Evolutionary conservation across 257 asterid species (phyloP).

Genomic region (Paulownia fortunei): DNA sequence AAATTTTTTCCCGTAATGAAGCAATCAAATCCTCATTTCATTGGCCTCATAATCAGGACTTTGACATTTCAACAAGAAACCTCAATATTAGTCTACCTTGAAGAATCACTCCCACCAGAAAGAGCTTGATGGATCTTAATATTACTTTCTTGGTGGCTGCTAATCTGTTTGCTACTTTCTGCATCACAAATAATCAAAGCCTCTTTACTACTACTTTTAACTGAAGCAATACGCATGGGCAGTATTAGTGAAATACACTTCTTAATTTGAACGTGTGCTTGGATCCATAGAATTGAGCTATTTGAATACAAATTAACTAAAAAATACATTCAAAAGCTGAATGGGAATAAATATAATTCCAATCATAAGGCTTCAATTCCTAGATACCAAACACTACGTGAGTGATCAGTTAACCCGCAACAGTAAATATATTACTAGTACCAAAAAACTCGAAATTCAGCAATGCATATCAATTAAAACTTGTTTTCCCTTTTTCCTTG

Average conservation of each 20-base stretch:
- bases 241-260: constrained; percentile 12
- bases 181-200: constrained; percentile 36
- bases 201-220: constrained; percentile 4
- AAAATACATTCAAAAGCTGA: not conserved
- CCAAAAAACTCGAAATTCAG: not conserved
- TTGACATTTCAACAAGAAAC: constrained; percentile 22
- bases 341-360: not conserved
- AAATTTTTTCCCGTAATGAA: constrained; percentile 7
- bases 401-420: not conserved
- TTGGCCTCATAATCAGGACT: not conserved
- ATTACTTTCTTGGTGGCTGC: constrained; percentile 79
- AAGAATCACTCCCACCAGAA: constrained; percentile 76
- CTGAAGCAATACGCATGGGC: not conserved
- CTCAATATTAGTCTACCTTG: constrained; percentile 60
- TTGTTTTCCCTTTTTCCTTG: not conserved
- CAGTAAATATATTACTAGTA: not conserved
- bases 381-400: not conserved
- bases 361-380: not conserved
- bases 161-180: constrained; percentile 64
- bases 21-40: constrained; percentile 1
- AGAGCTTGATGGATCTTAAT: constrained; percentile 68
- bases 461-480: not conserved
- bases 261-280: constrained; percentile 3
- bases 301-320: not conserved
- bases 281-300: not conserved